These are phyloP conservation scores for Xylogone sp. DNA, from an alignment of 2,329 filamentous ascomycete genomes.

Conservation along the genomic window DNA sequence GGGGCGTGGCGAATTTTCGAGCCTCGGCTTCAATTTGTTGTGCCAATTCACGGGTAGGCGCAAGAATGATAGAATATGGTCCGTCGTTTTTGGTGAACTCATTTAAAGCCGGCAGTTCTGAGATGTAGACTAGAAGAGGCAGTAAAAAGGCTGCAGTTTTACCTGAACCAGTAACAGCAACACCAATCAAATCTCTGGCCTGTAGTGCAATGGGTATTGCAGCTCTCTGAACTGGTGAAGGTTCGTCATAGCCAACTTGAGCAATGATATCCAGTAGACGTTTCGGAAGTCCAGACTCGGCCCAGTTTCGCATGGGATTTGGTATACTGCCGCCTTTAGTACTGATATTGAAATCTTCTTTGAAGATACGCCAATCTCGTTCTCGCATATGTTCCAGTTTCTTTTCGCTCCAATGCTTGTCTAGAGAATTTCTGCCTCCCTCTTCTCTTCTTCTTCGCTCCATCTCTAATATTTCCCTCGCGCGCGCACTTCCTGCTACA, in stretches of 20 bases:
- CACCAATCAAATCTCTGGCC: constrained; percentile 92
- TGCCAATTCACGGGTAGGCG: constrained; percentile 92
- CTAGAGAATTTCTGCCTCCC: constrained; percentile 67
- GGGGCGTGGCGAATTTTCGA: constrained; percentile 82
- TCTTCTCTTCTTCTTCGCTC: constrained; percentile 74
- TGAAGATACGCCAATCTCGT: constrained; percentile 98
- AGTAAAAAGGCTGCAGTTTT: constrained; percentile 96
- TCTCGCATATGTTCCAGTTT: constrained; percentile 89
- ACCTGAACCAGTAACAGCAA: constrained; percentile 95
- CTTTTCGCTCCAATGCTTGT: constrained; percentile 97
- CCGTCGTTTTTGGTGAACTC: constrained; percentile 90
- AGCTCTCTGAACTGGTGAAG: constrained; percentile 86
- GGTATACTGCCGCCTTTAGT: constrained; percentile 91
- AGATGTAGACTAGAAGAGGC: constrained; percentile 91
- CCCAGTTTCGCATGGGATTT: constrained; percentile 94
- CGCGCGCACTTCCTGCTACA: constrained; percentile 72
- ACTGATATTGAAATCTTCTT: constrained; percentile 95
- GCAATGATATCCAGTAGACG: constrained; percentile 78
- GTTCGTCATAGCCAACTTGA: constrained; percentile 85
- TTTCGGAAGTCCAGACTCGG: constrained; percentile 76
- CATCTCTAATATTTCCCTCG: constrained; percentile 79
- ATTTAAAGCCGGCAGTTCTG: constrained; percentile 78
- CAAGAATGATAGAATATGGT: constrained; percentile 94
- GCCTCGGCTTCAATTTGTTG: constrained; percentile 97
- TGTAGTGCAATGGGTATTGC: constrained; percentile 94